Evolutionary conservation across 129 eudicot genomes (phyloP).

Genomic region (Tagetes patula): DNA sequence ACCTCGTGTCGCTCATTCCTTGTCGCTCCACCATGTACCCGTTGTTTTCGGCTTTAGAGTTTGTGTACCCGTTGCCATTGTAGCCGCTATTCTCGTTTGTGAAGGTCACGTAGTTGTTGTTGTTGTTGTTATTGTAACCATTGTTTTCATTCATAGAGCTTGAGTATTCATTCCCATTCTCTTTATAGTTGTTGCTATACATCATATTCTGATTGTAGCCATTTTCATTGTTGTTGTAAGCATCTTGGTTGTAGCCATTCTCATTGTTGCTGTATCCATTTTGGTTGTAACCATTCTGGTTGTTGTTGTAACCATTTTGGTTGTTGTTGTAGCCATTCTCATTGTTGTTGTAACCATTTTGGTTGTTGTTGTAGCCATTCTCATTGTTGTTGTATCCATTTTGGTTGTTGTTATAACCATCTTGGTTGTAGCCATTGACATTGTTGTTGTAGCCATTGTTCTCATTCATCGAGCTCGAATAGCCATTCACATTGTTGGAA

Average conservation of each 20-base stretch:
- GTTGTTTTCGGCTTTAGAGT: conserved; percentile 17
- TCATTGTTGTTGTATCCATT: conserved; percentile 24
- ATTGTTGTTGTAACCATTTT: conserved; percentile 6
- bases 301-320: conserved; percentile 15
- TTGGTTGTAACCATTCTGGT: conserved; percentile 12
- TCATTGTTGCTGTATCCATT: neutral
- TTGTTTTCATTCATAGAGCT: conserved; percentile 7
- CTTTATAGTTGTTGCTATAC: conserved; percentile 5
- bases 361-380: conserved; percentile 22
- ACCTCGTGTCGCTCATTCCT: conserved; percentile 69
- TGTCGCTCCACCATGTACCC: conserved; percentile 36
- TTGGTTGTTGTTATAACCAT: neutral
- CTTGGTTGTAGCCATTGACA: conserved; percentile 22
- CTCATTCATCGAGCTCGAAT: neutral
- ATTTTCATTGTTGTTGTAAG: neutral
- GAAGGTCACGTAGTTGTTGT: conserved; percentile 21
- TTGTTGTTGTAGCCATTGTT: conserved; percentile 28
- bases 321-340: conserved; percentile 20
- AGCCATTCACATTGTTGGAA: conserved; percentile 17
- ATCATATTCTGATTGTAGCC: conserved; percentile 28
- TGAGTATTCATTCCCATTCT: conserved; percentile 10
- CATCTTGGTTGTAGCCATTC: conserved; percentile 18
- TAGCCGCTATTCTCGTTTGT: conserved; percentile 29
- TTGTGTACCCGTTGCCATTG: conserved; percentile 32
- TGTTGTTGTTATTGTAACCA: conserved; percentile 12